These are phyloP conservation scores for Venturiaceae sp. DNA, from an alignment of 2,329 filamentous ascomycete genomes.

Conservation along the genomic window DNA sequence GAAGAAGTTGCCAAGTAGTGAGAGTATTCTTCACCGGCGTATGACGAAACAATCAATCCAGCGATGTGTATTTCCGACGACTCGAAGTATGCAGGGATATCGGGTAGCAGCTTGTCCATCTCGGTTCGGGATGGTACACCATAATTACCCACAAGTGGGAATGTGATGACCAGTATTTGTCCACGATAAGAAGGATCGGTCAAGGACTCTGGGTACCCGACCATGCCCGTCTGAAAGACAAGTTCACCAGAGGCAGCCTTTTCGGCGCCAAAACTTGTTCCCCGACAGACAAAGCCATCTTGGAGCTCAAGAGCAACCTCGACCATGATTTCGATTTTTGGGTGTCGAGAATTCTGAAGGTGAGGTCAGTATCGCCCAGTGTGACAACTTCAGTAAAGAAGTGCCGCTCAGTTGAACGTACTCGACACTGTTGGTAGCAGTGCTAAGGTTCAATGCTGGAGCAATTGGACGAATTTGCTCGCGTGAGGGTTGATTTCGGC, in stretches of 20 bases:
- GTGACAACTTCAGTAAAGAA: background rate
- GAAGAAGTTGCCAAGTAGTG: slow-evolving; percentile 89
- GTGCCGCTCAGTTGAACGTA: background rate
- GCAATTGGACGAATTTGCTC: background rate
- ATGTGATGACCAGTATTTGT: slow-evolving; percentile 94
- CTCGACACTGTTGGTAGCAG: background rate
- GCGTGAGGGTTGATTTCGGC: background rate
- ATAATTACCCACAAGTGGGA: slow-evolving; percentile 94
- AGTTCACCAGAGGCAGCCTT: slow-evolving; percentile 94
- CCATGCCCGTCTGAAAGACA: slow-evolving; percentile 99
- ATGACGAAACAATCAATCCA: slow-evolving; percentile 81
- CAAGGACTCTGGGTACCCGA: slow-evolving; percentile 91
- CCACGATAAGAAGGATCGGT: slow-evolving; percentile 82
- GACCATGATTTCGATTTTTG: background rate
- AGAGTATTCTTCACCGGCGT: slow-evolving; percentile 90
- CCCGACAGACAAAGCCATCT: slow-evolving; percentile 84
- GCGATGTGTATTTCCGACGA: slow-evolving; percentile 87
- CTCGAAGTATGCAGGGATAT: slow-evolving; percentile 89
- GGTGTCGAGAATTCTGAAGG: background rate
- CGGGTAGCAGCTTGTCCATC: slow-evolving; percentile 65
- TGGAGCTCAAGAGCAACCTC: slow-evolving; percentile 75
- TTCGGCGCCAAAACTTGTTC: slow-evolving; percentile 90
- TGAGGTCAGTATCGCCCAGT: background rate
- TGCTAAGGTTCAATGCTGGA: background rate
- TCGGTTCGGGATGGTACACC: slow-evolving; percentile 83